Percentiles rank a stretch among this genome's conserved stretches.
Evolutionary conservation across 331 rosid species (phyloP).

Genomic region (Malus hybrid): DNA sequence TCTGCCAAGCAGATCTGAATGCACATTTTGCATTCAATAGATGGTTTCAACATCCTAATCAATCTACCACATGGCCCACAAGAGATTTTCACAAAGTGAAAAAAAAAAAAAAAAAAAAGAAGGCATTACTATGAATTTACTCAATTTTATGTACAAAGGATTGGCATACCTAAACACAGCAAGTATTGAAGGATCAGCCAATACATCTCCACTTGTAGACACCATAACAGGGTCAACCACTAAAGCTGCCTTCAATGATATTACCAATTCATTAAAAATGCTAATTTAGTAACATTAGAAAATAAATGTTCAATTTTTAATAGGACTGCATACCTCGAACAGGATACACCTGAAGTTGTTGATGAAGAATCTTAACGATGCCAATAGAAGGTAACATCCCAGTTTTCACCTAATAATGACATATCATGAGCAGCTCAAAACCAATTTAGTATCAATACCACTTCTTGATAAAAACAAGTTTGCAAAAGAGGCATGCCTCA

Average conservation of each 20-base stretch:
- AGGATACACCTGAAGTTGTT: constrained; percentile 56
- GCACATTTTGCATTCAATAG: no score
- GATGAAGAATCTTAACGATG: constrained; percentile 53
- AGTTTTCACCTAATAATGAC: constrained; percentile 62
- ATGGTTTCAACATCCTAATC: background rate
- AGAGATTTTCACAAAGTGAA: background rate
- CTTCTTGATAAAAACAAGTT: background rate
- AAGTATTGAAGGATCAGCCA: constrained; percentile 65
- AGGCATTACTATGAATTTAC: constrained; percentile 10
- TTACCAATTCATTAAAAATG: constrained; percentile 17
- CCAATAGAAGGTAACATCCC: constrained; percentile 79
- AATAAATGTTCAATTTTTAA: background rate
- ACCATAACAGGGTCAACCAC: constrained; percentile 98
- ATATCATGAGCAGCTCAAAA: constrained; percentile 17
- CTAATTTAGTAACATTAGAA: constrained; percentile 10
- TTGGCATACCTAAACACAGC: constrained; percentile 51
- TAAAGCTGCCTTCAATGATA: constrained; percentile 67
- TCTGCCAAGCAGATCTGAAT: background rate
- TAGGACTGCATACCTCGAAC: constrained; percentile 54
- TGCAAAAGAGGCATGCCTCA: background rate
- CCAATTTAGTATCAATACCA: background rate
- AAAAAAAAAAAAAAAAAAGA: background rate
- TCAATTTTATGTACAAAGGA: background rate
- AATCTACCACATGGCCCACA: background rate
- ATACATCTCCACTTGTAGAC: constrained; percentile 84